Evolutionary conservation across 495 filamentous ascomycete genomes (phyloP), one percentile per base, ranked within the genome.

Genomic region (Hyphodiscus hymeniophilus): DNA sequence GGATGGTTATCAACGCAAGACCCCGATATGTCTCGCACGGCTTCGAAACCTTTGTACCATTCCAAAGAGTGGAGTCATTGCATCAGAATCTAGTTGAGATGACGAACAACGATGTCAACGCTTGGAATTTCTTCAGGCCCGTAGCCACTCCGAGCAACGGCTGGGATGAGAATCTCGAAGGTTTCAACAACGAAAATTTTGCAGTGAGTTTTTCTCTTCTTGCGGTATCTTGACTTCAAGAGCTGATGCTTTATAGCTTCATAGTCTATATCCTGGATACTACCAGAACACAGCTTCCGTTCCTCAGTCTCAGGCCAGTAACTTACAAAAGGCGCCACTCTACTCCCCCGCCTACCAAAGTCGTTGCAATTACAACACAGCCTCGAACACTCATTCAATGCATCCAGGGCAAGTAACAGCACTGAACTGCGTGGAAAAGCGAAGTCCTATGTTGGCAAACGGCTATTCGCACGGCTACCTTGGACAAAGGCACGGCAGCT

Each of bases 1-100:
- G 8, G 44, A 60, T 60, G 57, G 31, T 60, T 60, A 60, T 60
- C 44, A 56, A 56, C 53, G 54, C 54, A 54, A 31, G 50, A 33
- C 57, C 53, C 57, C 57, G 57, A 45, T 7, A 39, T 60, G 57
- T 56, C 52, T 56, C 54, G 47, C 50, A 54, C 42, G 42, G 42
- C 50, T 54, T 54, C 50, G 39, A 56, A 42, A 51, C 47, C 57
- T 54, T 60, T 54, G 50, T 54, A n/a, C 44, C 51, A 21, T 20
- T 32, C 43, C 47, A 49, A 8, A 54, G 45, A 55, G 40, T 30
- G 47, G 52, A 50, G 24, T 30, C 28, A 28, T 38, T 53, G 42
- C 51, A 57, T 50, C 50, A 53, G 55, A 55, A 48, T 38, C 48
- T 57, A 52, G 45, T 55, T 47, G 47, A 57, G 17, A 57, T 60